Percentiles rank a stretch among this genome's conserved stretches.
Evolutionary conservation across 1,284 basidiomycete genomes (phyloP).

Genomic region (Tilletia horrida): DNA sequence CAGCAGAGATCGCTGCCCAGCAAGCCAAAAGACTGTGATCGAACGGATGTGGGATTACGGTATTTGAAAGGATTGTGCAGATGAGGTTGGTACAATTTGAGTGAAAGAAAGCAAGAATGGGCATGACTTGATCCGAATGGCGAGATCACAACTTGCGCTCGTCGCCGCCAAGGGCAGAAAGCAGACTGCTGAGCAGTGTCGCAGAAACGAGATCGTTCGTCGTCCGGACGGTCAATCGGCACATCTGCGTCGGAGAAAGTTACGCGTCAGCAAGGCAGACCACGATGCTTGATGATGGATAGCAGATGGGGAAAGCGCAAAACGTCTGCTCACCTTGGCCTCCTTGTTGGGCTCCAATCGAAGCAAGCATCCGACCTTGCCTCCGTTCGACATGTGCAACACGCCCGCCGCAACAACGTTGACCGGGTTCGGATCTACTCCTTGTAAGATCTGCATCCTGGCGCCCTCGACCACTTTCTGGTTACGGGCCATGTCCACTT

Average conservation of each 20-base stretch:
- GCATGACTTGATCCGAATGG: neutral
- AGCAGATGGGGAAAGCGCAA: neutral
- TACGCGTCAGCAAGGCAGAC: neutral
- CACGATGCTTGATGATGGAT: no score
- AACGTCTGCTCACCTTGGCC: constrained; percentile 69
- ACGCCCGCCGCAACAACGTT: constrained; percentile 91
- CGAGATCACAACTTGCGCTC: neutral
- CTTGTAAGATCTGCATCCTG: constrained; percentile 71
- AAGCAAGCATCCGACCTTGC: constrained; percentile 91
- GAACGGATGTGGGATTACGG: no score
- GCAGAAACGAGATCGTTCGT: constrained; percentile 87
- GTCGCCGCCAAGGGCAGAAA: constrained; percentile 7
- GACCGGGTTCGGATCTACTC: constrained; percentile 62
- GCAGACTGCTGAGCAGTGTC: constrained; percentile 63
- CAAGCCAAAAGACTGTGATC: no score
- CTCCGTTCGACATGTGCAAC: constrained; percentile 76
- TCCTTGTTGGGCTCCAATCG: constrained; percentile 90
- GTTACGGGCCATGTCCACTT: constrained; percentile 72
- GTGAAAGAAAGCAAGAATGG: no score
- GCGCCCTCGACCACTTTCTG: constrained; percentile 73
- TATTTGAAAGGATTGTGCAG: no score
- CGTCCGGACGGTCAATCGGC: constrained; percentile 87
- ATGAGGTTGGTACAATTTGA: no score
- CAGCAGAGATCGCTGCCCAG: no score
- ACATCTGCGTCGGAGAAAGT: constrained; percentile 63